These are phyloP conservation scores for Elsinoe batatas DNA, from an alignment of 2,329 filamentous ascomycete genomes.

Conservation along the genomic window DNA sequence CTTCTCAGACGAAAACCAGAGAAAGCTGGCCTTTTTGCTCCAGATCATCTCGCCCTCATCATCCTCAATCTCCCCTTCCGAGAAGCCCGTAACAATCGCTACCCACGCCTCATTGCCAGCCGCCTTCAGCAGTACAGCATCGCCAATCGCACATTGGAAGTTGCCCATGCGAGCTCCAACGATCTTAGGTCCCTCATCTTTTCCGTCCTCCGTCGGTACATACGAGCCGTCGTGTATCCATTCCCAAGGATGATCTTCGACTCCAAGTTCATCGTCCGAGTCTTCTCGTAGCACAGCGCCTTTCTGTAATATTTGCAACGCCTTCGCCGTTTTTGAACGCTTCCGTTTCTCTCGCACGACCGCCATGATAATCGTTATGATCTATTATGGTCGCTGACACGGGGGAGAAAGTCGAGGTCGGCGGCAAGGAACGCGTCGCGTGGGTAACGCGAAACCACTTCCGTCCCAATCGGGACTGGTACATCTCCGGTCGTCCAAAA, in stretches of 20 bases:
- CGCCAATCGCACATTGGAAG: conserved; percentile 73
- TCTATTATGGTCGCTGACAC: neutral
- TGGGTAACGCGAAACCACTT: conserved; percentile 11
- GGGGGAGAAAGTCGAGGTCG: neutral
- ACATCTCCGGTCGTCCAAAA: neutral
- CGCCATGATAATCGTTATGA: neutral
- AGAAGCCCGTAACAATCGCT: conserved; percentile 75
- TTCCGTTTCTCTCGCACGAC: conserved; percentile 24
- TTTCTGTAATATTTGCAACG: conserved; percentile 43
- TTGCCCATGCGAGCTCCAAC: conserved; percentile 71
- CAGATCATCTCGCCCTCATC: conserved; percentile 40
- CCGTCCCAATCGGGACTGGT: neutral
- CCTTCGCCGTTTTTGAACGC: conserved; percentile 36
- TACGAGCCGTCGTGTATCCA: conserved; percentile 45
- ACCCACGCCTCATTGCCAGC: conserved; percentile 90
- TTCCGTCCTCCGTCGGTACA: conserved; percentile 20
- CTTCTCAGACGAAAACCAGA: conserved; percentile 91
- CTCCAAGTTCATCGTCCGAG: conserved; percentile 72
- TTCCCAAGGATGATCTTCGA: conserved; percentile 42
- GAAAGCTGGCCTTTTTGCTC: conserved; percentile 71
- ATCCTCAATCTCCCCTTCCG: conserved; percentile 57
- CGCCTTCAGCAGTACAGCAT: conserved; percentile 77
- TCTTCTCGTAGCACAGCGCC: conserved; percentile 63
- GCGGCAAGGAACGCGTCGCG: neutral
- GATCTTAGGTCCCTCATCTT: conserved; percentile 38